Percentiles rank a stretch among this genome's conserved stretches.
These are phyloP conservation scores for Leccinum solheimii DNA, from an alignment of 1,284 basidiomycete species.

Conservation along the genomic window DNA sequence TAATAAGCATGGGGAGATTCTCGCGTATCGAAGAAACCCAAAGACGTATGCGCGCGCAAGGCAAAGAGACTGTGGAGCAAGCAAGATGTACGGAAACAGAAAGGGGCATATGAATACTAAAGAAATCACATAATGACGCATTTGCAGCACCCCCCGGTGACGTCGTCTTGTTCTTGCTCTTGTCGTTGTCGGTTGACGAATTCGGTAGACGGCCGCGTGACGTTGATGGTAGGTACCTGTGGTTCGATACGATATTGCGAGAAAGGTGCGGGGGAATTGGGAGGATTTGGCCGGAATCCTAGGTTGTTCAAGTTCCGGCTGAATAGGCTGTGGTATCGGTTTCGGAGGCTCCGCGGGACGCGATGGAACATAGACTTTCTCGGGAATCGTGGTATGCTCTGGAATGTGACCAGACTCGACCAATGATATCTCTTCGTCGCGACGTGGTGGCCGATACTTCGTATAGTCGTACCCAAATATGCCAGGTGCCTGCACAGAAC, in stretches of 20 bases:
- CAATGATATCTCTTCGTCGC: conserved; percentile 19
- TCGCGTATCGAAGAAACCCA: conserved; percentile 2
- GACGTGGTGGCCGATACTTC: no score
- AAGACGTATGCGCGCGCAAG: conserved; percentile 9
- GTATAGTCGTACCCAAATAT: no score
- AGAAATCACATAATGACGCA: conserved; percentile 60
- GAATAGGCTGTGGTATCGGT: conserved; percentile 13
- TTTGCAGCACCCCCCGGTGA: conserved; percentile 54
- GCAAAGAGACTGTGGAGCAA: conserved; percentile 21
- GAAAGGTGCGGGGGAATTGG: conserved; percentile 59
- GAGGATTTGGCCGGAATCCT: conserved; percentile 29
- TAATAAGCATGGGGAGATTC: conserved; percentile 25
- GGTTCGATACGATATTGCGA: conserved; percentile 41
- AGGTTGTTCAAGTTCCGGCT: conserved; percentile 16
- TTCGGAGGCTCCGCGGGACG: conserved; percentile 14
- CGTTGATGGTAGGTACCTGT: conserved; percentile 30
- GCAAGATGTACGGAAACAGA: conserved; percentile 24
- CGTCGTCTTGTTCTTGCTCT: conserved; percentile 42
- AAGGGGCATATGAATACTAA: conserved; percentile 19
- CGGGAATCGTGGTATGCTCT: conserved; percentile 16
- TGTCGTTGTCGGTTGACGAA: conserved; percentile 22
- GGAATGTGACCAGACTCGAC: conserved; percentile 58
- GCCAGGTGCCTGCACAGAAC: no score
- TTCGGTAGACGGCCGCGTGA: conserved; percentile 29
- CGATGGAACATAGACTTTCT: conserved; percentile 15